A percentile compares a stretch with the other conserved stretches of the same genome.
Conservation (phyloP, 106 monocot species). For the Phalaenopsis aphrodite region DNA sequence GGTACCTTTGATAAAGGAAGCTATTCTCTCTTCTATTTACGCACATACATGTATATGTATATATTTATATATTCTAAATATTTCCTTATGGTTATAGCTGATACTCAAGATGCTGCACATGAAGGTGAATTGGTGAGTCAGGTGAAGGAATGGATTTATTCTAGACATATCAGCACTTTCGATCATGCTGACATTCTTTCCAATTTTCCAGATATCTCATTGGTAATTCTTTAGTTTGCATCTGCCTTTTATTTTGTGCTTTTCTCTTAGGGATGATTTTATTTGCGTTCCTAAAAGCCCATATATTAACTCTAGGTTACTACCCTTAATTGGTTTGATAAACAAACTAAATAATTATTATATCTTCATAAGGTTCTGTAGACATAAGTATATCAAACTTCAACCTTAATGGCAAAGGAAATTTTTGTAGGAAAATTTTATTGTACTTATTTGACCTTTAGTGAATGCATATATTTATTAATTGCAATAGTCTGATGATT, state of each 20-base stretch:
- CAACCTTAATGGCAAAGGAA: background rate
- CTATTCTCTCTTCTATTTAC: no score
- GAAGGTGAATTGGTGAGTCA: slow-evolving; percentile 52
- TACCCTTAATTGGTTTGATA: no score
- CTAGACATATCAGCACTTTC: slow-evolving; percentile 44
- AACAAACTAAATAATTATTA: no score
- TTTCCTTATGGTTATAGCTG: slow-evolving; percentile 29
- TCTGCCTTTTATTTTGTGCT: background rate
- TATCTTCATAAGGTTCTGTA: no score
- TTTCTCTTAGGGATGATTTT: background rate
- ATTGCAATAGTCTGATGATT: background rate
- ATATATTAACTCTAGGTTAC: no score
- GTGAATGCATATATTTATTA: background rate
- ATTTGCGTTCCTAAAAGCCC: background rate
- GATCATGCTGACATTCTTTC: slow-evolving; percentile 68
- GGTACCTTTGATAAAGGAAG: no score
- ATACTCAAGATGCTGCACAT: slow-evolving; percentile 86
- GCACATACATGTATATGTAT: no score
- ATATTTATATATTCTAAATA: background rate
- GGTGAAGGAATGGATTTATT: slow-evolving; percentile 73
- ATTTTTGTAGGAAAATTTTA: background rate
- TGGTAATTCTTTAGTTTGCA: slow-evolving; percentile 31
- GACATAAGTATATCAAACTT: no score
- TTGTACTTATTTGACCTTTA: background rate
- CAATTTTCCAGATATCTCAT: slow-evolving; percentile 74